A percentile compares a stretch with the other conserved stretches of the same genome.
These are phyloP conservation scores for Boletus rex-veris DNA, from an alignment of 768 basidiomycete species.

Conservation along the genomic window DNA sequence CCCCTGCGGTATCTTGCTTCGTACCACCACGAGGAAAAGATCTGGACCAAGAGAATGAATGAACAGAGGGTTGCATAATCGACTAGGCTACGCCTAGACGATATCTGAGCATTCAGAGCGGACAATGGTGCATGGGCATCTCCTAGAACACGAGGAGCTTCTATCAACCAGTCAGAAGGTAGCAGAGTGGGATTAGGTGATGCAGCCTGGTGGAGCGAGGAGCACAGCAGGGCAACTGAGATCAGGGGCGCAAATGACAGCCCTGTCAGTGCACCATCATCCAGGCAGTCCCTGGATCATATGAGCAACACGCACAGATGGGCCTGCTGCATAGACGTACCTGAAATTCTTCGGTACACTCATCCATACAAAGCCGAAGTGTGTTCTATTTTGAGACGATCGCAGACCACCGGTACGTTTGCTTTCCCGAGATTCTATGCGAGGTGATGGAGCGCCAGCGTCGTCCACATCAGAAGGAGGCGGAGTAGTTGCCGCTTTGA, in stretches of 20 bases:
- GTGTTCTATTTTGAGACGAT: constrained; percentile 38
- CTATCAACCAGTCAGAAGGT: constrained; percentile 74
- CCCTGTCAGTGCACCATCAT: constrained; percentile 84
- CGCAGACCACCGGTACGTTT: constrained; percentile 35
- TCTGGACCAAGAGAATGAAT: constrained; percentile 73
- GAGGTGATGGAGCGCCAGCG: constrained; percentile 37
- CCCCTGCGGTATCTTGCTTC: constrained; percentile 50
- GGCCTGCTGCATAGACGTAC: constrained; percentile 36
- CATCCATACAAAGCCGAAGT: constrained; percentile 83
- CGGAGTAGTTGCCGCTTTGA: constrained; percentile 18
- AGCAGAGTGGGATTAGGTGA: constrained; percentile 34
- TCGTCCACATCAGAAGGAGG: constrained; percentile 19
- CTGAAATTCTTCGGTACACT: constrained; percentile 86
- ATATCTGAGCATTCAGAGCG: constrained; percentile 51
- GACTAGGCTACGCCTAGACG: constrained; percentile 73
- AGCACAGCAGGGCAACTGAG: constrained; percentile 61
- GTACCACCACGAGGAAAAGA: constrained; percentile 71
- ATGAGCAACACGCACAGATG: constrained; percentile 7
- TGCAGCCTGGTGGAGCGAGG: constrained; percentile 41
- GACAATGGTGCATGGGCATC: constrained; percentile 40
- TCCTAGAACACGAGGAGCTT: constrained; percentile 57
- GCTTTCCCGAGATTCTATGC: constrained; percentile 45
- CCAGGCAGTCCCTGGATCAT: constrained; percentile 61
- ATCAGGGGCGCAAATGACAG: constrained; percentile 83
- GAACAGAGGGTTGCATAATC: constrained; percentile 80